These are phyloP conservation scores for Erythrophleum fordii DNA, from an alignment of 306 rosid species.

Conservation along the genomic window DNA sequence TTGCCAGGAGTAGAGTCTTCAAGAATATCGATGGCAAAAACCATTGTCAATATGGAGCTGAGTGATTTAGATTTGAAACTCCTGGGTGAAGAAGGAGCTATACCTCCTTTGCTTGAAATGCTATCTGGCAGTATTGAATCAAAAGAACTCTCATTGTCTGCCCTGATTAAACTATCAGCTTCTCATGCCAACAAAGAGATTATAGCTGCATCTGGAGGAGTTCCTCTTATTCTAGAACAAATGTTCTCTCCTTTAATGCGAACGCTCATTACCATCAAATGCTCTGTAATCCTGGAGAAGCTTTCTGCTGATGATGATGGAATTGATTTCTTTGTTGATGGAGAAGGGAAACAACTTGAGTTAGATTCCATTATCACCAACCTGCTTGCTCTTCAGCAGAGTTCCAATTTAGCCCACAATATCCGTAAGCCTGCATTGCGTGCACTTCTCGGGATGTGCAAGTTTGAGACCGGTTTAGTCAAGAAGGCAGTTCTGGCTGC, in stretches of 20 bases:
- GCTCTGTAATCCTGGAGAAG: conserved; percentile 77
- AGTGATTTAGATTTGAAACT: conserved; percentile 54
- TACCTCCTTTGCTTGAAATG: conserved; percentile 80
- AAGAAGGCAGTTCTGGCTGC: conserved; percentile 75
- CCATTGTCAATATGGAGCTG: conserved; percentile 59
- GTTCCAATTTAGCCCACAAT: conserved; percentile 47
- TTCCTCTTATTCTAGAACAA: conserved; percentile 59
- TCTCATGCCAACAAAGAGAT: conserved; percentile 61
- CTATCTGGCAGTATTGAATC: conserved; percentile 53
- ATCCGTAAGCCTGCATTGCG: conserved; percentile 65
- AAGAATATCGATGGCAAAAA: conserved; percentile 61
- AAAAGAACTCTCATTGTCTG: conserved; percentile 59
- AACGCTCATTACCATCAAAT: conserved; percentile 52
- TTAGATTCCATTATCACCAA: conserved; percentile 64
- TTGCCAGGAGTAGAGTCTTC: conserved; percentile 72
- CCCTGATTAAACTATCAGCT: conserved; percentile 63
- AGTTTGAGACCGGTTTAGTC: conserved; percentile 69
- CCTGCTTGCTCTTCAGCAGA: conserved; percentile 59
- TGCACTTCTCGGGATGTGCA: conserved; percentile 80
- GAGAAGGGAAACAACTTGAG: conserved; percentile 68
- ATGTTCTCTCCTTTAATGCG: conserved; percentile 49
- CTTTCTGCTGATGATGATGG: conserved; percentile 60
- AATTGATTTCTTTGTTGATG: conserved; percentile 63
- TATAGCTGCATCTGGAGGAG: conserved; percentile 69
- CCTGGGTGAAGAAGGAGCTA: conserved; percentile 77